Base-by-base conservation (phyloP, 345 rosid species). In the Moricandia moricandioides region DNA sequence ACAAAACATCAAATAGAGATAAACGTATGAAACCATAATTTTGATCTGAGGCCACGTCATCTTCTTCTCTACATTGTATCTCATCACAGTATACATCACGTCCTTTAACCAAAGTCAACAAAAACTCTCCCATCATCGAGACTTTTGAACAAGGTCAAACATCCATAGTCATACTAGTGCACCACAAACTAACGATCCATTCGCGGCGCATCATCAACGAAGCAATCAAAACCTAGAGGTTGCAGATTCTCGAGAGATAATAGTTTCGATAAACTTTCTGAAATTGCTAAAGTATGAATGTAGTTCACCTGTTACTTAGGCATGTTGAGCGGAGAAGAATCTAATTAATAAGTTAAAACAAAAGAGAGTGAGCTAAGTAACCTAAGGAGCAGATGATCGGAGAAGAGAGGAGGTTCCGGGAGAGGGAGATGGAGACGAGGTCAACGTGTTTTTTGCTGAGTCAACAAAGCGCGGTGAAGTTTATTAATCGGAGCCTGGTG, bases 221-320 rank as follows among this genome's bases (percentile, higher is more conserved):
- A 56, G 34, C 66, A 65, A 65, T 29, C 24, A 65, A 73, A 66
- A 66, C 30, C 63, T 34, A 73, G 45, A 56, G 9, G 11, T 5
- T 62, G 26, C 26, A 71, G 24, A 61, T 60, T 45, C 21, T 24
- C 3, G 3, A 60, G 62, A 58, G 35, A 51, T 51, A 21, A 49
- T 47, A 47, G 2, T 16, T 51, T 51, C 26, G 57, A 51, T 70
- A 45, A 13, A 30, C 1, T 7, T 26, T 17, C 17, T 65, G 27
- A 1, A 12, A 21, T 45, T 18, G 39, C 7, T 27, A 55, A 49
- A 66, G 13, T n/a, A 31, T 8, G 14, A 17, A 17, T 11, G 49
- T 43, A 31, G 65, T 3, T 5, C 13, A 83, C 93, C 84, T 83
- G 81, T 24, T 82, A 69, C 35, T 43, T 75, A 67, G 89, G 72